Conservation (phyloP, 179 eudicot genomes). For the Heliamphora ciliata region DNA sequence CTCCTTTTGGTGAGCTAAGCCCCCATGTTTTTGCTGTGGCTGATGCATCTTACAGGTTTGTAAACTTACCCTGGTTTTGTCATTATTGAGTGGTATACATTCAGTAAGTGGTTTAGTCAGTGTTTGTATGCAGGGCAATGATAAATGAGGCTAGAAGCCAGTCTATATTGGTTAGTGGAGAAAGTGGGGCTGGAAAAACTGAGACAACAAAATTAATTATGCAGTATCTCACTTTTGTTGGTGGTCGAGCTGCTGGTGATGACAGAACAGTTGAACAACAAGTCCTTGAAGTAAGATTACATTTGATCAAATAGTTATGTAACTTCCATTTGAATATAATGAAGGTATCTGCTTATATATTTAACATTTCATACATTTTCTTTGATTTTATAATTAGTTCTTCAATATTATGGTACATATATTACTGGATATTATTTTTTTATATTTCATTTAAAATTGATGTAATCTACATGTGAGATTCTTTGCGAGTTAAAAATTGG, state of each 20-base stretch:
- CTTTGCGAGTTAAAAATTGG: too few species aligned
- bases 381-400: too few species aligned
- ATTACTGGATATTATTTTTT: too few species aligned
- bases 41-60: constrained; percentile 93
- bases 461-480: too few species aligned
- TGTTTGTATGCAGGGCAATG: constrained; percentile 74
- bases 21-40: constrained; percentile 99
- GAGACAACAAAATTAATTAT: constrained; percentile 95
- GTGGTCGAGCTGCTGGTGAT: constrained; percentile 87
- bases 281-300: constrained; percentile 78
- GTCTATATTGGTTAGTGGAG: constrained; percentile 98
- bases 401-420: too few species aligned
- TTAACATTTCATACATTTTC: too few species aligned
- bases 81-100: constrained; percentile 12
- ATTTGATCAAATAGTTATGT: not conserved
- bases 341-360: constrained; percentile 7
- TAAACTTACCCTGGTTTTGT: constrained; percentile 17
- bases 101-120: constrained; percentile 18
- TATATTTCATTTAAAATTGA: too few species aligned
- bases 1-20: constrained; percentile 92
- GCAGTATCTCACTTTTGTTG: constrained; percentile 97
- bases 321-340: constrained; percentile 15
- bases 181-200: constrained; percentile 99
- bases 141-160: constrained; percentile 63
- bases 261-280: constrained; percentile 95